Evolutionary conservation across 2,329 filamentous ascomycete genomes (phyloP).

Genomic region (Beauveria sp.): DNA sequence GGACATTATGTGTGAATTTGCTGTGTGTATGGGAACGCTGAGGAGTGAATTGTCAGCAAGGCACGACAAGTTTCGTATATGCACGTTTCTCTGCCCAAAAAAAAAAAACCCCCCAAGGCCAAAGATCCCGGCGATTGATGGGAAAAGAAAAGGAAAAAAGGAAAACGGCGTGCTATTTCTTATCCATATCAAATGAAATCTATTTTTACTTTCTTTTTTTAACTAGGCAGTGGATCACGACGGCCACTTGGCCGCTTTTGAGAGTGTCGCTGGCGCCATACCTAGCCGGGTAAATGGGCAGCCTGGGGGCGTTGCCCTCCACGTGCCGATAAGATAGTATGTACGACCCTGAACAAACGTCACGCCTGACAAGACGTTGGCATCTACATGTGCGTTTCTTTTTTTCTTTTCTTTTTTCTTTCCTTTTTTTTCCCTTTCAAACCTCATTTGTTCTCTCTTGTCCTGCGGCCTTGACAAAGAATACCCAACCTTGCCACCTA

Average conservation of each 20-base stretch:
- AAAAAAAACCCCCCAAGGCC: too few species aligned
- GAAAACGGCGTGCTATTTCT: too few species aligned
- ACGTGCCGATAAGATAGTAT: conserved; percentile 10
- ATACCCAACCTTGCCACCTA: neutral
- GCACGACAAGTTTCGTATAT: too few species aligned
- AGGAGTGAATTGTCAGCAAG: too few species aligned
- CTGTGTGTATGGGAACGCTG: too few species aligned
- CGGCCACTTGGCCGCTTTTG: neutral
- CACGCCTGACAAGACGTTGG: neutral
- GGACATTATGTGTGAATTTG: too few species aligned
- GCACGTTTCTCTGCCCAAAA: neutral
- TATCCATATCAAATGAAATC: neutral
- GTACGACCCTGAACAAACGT: neutral
- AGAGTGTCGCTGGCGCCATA: too few species aligned
- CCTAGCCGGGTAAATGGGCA: too few species aligned
- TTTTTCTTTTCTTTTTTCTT: neutral
- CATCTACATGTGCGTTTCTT: neutral
- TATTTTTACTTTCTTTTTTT: neutral
- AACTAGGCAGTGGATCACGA: neutral
- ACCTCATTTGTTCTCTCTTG: neutral
- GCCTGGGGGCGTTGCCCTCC: neutral
- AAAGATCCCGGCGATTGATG: neutral
- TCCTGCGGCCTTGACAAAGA: neutral
- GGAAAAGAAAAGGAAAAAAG: neutral
- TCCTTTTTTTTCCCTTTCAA: too few species aligned